These are phyloP conservation scores for Corymbia calophylla DNA, from an alignment of 441 rosid species.

Conservation along the genomic window DNA sequence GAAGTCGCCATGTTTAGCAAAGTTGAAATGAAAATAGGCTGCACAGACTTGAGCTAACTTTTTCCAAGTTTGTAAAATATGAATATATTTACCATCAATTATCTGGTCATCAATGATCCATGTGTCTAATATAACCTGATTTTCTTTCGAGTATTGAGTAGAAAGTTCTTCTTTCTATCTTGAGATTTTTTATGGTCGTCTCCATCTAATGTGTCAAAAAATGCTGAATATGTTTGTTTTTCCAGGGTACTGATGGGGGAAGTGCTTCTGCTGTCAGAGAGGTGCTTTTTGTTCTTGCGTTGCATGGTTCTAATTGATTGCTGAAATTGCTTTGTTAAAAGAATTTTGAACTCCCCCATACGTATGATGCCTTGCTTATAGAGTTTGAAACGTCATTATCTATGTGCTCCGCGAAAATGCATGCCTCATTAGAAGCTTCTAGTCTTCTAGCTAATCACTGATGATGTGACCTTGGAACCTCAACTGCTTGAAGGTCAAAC, in stretches of 20 bases:
- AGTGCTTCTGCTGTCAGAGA: constrained; percentile 41
- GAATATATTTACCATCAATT: background rate
- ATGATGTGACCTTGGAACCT: background rate
- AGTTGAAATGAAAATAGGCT: background rate
- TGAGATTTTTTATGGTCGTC: background rate
- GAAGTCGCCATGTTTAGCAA: background rate
- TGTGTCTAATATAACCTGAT: background rate
- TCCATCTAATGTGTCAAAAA: background rate
- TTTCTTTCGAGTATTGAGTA: background rate
- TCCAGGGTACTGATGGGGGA: constrained; percentile 31
- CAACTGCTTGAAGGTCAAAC: constrained; percentile 44
- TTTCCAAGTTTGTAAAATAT: background rate
- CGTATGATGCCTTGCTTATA: background rate
- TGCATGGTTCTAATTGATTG: background rate
- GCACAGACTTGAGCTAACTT: background rate
- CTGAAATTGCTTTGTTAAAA: background rate
- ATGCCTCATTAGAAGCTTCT: background rate
- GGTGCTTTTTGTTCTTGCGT: constrained; percentile 29
- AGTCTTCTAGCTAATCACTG: background rate
- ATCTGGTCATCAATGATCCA: background rate
- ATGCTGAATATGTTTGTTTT: background rate
- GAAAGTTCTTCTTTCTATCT: background rate
- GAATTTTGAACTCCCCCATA: background rate
- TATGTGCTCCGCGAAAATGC: background rate
- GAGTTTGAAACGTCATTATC: background rate